Percentiles rank a stretch among this genome's conserved stretches.
These are phyloP conservation scores for Torulaspora indica DNA, from an alignment of 805 yeast species.

Conservation along the genomic window DNA sequence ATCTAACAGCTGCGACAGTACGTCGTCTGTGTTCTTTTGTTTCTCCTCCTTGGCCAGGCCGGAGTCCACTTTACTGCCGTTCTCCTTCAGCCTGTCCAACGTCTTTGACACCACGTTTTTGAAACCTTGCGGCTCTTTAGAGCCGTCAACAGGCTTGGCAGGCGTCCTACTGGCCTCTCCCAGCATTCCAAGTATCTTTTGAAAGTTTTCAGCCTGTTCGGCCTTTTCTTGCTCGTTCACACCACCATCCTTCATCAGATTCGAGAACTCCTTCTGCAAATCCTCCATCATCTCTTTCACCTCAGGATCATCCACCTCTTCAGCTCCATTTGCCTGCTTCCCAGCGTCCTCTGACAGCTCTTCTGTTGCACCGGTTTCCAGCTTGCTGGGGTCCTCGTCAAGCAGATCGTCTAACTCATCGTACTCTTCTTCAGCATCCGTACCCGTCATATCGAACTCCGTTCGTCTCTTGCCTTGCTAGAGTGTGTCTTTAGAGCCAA, in stretches of 20 bases:
- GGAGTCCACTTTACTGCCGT: conserved; percentile 64
- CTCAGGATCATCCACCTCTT: conserved; percentile 25
- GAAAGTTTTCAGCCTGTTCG: conserved; percentile 33
- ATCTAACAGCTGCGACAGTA: conserved; percentile 58
- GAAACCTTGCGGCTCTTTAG: conserved; percentile 41
- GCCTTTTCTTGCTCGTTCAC: conserved; percentile 8
- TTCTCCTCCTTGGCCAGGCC: conserved; percentile 47
- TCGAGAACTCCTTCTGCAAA: conserved; percentile 27
- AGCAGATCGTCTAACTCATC: conserved; percentile 79
- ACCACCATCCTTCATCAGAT: conserved; percentile 24
- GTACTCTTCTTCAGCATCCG: conserved; percentile 42
- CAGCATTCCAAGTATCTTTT: conserved; percentile 33
- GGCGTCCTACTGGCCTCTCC: conserved; percentile 27
- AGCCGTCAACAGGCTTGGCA: conserved; percentile 1
- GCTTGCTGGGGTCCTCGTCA: conserved; percentile 55
- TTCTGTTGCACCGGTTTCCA: conserved; percentile 35
- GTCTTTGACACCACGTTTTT: conserved; percentile 77
- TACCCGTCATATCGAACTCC: not conserved
- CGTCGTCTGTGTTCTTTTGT: conserved; percentile 46
- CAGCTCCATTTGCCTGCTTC: conserved; percentile 14
- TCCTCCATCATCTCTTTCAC: conserved; percentile 32
- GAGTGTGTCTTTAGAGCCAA: not conserved
- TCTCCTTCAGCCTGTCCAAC: conserved; percentile 69
- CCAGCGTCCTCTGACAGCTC: conserved; percentile 19
- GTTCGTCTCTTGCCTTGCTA: not conserved